Base-by-base conservation (phyloP, 176 grass and related monocot genomes). In the Musa itinerans region DNA sequence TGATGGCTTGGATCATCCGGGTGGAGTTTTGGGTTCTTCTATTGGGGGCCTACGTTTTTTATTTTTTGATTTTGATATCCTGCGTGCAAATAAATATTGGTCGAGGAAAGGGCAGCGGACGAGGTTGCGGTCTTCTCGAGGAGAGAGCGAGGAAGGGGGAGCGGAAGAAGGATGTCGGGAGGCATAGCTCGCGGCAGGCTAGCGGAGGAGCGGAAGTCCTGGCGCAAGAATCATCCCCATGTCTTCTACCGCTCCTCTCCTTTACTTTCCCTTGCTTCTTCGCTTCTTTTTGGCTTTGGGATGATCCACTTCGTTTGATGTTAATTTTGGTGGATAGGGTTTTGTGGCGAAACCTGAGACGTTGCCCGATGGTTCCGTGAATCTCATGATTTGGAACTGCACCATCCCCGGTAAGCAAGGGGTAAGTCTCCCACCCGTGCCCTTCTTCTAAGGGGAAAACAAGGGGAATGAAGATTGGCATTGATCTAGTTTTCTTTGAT, bases 181-280 rank as follows among this genome's bases (percentile, higher is more conserved):
- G 90, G 90, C 52, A 89, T 89, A 43, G 90, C 90, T 24, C 83
- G 86, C 64, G 89, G 86, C 58, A 86, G 89, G 9, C 87, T 89
- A 3, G 73, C 87, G 24, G 90, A 92, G 84, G 87, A 93, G 79
- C 87, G 87, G 63, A 92, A 92, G 82, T 72, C 87, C 3, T 89
- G 90, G 90, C 87, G 84, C 27, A 87, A 87, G 82, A 89, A 93
- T 74, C 87, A 93, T 49, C 87, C 87, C 54, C 84, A 87, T 64
- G 90, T 84, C 52, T 17, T n/a, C 63, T 29, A 27, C 10, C 51
- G n/a, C 16, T 21, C 29, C 12, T 22, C 9, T 22, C 52, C 21
- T 11, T 29, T 52, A 1, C 26, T 24, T 52, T 0, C 25, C 27
- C 23, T 52, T 50, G 20, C 1, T 25, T 8, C 15, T 8, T 16